These are phyloP conservation scores for Mitragyna speciosa DNA, from an alignment of 257 asterid species.

Conservation along the genomic window DNA sequence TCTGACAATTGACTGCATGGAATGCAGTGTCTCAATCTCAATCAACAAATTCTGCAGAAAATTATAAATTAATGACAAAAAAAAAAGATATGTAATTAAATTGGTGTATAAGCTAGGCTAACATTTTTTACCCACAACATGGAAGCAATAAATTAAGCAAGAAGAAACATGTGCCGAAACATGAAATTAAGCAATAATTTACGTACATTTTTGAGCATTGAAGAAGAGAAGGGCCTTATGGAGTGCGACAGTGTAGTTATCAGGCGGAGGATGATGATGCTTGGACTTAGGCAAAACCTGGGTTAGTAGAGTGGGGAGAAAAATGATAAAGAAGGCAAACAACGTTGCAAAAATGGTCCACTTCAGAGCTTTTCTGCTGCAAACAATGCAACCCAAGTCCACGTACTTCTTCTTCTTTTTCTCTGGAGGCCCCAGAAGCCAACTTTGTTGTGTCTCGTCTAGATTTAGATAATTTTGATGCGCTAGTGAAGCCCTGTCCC, in stretches of 20 bases:
- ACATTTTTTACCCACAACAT: neutral
- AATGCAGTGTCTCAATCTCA: too few species aligned
- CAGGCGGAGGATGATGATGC: slow-evolving; percentile 50
- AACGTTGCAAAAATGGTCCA: slow-evolving; percentile 40
- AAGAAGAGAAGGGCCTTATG: slow-evolving; percentile 74
- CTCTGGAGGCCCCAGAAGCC: slow-evolving; percentile 72
- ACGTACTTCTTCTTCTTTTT: slow-evolving; percentile 70
- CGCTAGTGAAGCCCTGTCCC: slow-evolving; percentile 65
- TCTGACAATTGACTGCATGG: too few species aligned
- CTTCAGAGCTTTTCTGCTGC: slow-evolving; percentile 53
- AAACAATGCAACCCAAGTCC: slow-evolving; percentile 69
- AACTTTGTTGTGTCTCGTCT: slow-evolving; percentile 88
- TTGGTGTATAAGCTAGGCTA: too few species aligned
- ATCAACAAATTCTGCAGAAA: too few species aligned
- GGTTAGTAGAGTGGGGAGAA: slow-evolving; percentile 52
- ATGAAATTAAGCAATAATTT: neutral
- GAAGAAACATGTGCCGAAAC: neutral
- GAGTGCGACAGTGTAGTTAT: slow-evolving; percentile 66
- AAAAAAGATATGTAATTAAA: too few species aligned
- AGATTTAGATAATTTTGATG: slow-evolving; percentile 40
- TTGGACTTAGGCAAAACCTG: slow-evolving; percentile 49
- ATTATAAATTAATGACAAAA: too few species aligned
- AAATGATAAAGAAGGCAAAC: slow-evolving; percentile 56
- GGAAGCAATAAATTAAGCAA: too few species aligned
- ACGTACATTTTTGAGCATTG: slow-evolving; percentile 95